Evolutionary conservation across 805 yeast species (phyloP).

Genomic region (Wickerhamiella sergipiensis): DNA sequence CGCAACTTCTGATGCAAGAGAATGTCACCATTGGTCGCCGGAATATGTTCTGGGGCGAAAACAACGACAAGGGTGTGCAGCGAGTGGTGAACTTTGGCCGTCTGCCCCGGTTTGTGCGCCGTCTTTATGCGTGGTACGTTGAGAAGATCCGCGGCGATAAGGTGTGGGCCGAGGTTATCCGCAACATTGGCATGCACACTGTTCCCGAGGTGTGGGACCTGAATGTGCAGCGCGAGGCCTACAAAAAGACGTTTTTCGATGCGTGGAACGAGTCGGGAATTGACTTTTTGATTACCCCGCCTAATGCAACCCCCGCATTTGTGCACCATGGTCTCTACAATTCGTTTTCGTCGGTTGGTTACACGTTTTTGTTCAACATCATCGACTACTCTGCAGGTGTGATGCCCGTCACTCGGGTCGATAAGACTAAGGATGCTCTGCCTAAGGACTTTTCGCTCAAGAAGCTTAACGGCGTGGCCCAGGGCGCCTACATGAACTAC

Average conservation of each 20-base stretch:
- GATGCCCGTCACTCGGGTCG: constrained; percentile 46
- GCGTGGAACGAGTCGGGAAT: constrained; percentile 26
- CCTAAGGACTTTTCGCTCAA: constrained; percentile 21
- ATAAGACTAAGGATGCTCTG: constrained; percentile 24
- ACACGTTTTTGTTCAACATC: constrained; percentile 42
- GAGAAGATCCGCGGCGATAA: constrained; percentile 24
- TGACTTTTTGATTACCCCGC: constrained; percentile 28
- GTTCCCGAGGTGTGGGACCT: constrained; percentile 26
- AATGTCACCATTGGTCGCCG: constrained; percentile 21
- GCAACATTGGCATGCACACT: constrained; percentile 25
- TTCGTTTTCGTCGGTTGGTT: constrained; percentile 31
- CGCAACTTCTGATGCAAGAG: constrained; percentile 27
- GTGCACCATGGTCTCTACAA: constrained; percentile 27
- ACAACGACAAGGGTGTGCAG: constrained; percentile 26
- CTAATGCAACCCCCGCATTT: constrained; percentile 32
- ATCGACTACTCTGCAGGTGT: constrained; percentile 44
- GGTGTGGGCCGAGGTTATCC: constrained; percentile 27
- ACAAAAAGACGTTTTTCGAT: constrained; percentile 21
- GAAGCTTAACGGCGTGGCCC: constrained; percentile 30
- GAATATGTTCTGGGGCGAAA: constrained; percentile 22
- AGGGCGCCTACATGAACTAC: constrained; percentile 32
- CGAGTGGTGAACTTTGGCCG: constrained; percentile 22
- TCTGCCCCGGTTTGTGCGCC: constrained; percentile 25
- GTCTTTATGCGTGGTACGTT: constrained; percentile 25
- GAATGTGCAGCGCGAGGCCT: constrained; percentile 24